Evolutionary conservation across 2,329 filamentous ascomycete species (phyloP).

Genomic region (Fusarium pseudonygamai): DNA sequence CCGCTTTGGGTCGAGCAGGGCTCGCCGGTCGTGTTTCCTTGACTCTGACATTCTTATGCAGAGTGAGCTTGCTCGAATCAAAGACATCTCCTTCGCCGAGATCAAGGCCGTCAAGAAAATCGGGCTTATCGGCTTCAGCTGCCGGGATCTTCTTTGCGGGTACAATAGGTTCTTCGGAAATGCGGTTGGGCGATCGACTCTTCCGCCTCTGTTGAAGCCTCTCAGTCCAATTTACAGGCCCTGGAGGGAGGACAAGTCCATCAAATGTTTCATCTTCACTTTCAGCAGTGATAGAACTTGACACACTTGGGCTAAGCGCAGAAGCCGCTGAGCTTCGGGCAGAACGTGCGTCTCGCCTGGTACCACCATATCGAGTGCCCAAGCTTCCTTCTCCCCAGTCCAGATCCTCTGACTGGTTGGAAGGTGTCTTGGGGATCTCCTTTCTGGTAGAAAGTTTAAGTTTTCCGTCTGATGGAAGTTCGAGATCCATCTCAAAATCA

Average conservation of each 20-base stretch:
- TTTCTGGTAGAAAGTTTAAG: conserved; percentile 70
- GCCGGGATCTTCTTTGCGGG: conserved; percentile 46
- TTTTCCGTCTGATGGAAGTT: conserved; percentile 73
- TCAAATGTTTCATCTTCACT: conserved; percentile 94
- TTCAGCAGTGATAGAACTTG: conserved; percentile 89
- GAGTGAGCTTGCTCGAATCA: conserved; percentile 79
- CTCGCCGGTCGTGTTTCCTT: conserved; percentile 77
- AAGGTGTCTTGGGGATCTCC: conserved; percentile 71
- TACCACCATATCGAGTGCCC: conserved; percentile 89
- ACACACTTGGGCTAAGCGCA: conserved; percentile 89
- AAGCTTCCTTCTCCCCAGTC: conserved; percentile 96
- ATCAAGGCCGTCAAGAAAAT: conserved; percentile 88
- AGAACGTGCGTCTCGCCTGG: conserved; percentile 79
- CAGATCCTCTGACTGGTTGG: conserved; percentile 75
- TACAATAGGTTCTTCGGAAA: conserved; percentile 50
- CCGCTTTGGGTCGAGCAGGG: conserved; percentile 75
- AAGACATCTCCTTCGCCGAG: conserved; percentile 86
- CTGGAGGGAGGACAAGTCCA: conserved; percentile 85
- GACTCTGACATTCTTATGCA: conserved; percentile 92
- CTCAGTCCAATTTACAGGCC: conserved; percentile 83
- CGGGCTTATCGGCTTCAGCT: conserved; percentile 67
- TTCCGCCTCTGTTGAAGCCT: conserved; percentile 77
- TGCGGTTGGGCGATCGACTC: conserved; percentile 64
- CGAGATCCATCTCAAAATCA: conserved; percentile 77
- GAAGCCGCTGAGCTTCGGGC: conserved; percentile 88